A percentile compares a stretch with the other conserved stretches of the same genome.
Evolutionary conservation across 2,329 filamentous ascomycete species (phyloP).

Genomic region (Aureobasidium melanogenum): DNA sequence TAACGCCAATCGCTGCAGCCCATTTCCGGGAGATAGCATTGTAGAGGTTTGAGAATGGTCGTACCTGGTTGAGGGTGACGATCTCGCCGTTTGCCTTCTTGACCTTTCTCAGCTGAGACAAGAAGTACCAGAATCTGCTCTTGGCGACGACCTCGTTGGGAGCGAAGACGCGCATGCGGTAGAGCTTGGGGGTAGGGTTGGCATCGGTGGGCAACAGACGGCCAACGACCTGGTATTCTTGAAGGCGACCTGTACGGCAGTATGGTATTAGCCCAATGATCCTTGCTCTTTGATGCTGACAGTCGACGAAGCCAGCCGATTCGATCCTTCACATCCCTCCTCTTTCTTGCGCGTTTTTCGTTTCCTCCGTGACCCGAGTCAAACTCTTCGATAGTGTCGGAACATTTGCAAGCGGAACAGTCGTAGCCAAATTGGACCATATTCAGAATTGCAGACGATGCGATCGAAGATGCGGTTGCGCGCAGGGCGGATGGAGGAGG

Average conservation of each 20-base stretch:
- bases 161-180: constrained; percentile 99
- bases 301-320: constrained; percentile 1
- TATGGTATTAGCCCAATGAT: constrained; percentile 26
- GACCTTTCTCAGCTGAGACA: constrained; percentile 98
- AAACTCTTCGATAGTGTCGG: neutral
- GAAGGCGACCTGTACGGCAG: constrained; percentile 75
- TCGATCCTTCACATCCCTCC: neutral
- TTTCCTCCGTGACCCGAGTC: neutral
- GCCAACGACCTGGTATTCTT: constrained; percentile 99
- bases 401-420: neutral
- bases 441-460: constrained; percentile 1
- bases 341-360: neutral
- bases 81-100: constrained; percentile 99
- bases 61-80: constrained; percentile 89
- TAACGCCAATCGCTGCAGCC: constrained; percentile 15
- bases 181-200: constrained; percentile 95
- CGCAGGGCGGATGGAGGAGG: neutral
- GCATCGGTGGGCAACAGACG: constrained; percentile 96
- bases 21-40: constrained; percentile 15
- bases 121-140: constrained; percentile 99
- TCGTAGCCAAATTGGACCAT: constrained; percentile 2
- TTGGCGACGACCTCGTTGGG: constrained; percentile 97
- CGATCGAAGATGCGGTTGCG: neutral
- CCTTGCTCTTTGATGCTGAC: constrained; percentile 13
- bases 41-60: constrained; percentile 24